Evolutionary conservation across 768 basidiomycete genomes (phyloP).

Genomic region (Tylopilus vinaceipallidus): DNA sequence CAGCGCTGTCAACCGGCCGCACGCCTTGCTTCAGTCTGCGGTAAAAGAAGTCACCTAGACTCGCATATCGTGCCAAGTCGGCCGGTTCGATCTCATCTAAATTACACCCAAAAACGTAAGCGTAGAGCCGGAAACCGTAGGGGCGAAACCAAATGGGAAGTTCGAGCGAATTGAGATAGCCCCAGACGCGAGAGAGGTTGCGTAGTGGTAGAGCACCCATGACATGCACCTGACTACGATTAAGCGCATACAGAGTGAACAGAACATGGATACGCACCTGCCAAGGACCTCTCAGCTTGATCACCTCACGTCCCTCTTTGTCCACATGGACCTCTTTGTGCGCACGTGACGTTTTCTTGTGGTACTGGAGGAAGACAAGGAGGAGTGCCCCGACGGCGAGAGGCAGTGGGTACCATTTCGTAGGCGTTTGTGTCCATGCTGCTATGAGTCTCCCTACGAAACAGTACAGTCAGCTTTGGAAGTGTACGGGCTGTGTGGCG

Average conservation of each 20-base stretch:
- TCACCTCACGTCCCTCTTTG: conserved; percentile 78
- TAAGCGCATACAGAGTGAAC: not conserved
- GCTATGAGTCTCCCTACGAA: conserved; percentile 57
- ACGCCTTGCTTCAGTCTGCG: conserved; percentile 77
- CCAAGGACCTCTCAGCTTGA: conserved; percentile 88
- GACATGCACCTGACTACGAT: conserved; percentile 75
- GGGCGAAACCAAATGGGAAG: conserved; percentile 96
- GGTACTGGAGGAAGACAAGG: conserved; percentile 74
- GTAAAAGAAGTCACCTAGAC: conserved; percentile 96
- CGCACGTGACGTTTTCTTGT: conserved; percentile 51
- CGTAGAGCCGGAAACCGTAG: conserved; percentile 81
- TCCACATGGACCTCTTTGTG: conserved; percentile 71
- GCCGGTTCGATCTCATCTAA: conserved; percentile 82
- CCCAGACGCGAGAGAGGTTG: conserved; percentile 96
- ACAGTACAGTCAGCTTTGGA: conserved; percentile 7
- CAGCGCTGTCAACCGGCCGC: conserved; percentile 74
- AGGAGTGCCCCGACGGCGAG: conserved; percentile 88
- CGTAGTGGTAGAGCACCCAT: conserved; percentile 92
- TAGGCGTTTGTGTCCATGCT: conserved; percentile 86
- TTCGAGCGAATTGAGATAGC: conserved; percentile 89
- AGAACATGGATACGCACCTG: conserved; percentile 52
- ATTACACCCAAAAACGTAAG: conserved; percentile 90
- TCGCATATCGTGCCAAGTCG: conserved; percentile 77
- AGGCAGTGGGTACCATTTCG: conserved; percentile 94
- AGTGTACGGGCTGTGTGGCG: not conserved